Evolutionary conservation across 306 rosid species (phyloP).

Genomic region (Delonix regia): DNA sequence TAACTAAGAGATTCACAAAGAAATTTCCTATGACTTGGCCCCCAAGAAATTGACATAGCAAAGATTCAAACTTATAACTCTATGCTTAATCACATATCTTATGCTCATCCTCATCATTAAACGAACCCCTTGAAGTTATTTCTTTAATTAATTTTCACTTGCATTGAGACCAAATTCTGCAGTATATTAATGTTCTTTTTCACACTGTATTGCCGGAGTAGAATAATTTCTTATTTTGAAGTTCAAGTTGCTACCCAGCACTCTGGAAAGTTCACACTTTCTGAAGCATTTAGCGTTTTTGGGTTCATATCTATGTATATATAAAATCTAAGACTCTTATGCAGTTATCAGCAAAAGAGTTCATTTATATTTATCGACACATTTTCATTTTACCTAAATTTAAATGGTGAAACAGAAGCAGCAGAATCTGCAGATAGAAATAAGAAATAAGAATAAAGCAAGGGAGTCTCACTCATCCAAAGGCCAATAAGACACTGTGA

Average conservation of each 20-base stretch:
- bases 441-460: neutral
- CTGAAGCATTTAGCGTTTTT: no score
- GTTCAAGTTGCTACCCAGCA: no score
- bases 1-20: neutral
- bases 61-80: neutral
- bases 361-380: slow-evolving; percentile 10
- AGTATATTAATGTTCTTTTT: slow-evolving; percentile 34
- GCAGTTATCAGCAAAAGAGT: slow-evolving; percentile 1
- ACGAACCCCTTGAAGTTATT: neutral
- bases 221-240: neutral
- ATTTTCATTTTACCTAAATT: neutral
- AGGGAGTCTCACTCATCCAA: neutral
- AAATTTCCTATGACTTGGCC: neutral
- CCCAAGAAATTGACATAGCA: neutral
- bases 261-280: no score
- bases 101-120: neutral
- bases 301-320: no score
- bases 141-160: neutral
- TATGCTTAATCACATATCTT: neutral
- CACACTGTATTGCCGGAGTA: slow-evolving; percentile 11
- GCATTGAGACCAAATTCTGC: slow-evolving; percentile 15
- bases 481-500: neutral
- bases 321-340: neutral
- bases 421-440: neutral
- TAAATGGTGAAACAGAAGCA: neutral